Evolutionary conservation across 495 filamentous ascomycete species (phyloP).

Genomic region (Penicillium odoratum): DNA sequence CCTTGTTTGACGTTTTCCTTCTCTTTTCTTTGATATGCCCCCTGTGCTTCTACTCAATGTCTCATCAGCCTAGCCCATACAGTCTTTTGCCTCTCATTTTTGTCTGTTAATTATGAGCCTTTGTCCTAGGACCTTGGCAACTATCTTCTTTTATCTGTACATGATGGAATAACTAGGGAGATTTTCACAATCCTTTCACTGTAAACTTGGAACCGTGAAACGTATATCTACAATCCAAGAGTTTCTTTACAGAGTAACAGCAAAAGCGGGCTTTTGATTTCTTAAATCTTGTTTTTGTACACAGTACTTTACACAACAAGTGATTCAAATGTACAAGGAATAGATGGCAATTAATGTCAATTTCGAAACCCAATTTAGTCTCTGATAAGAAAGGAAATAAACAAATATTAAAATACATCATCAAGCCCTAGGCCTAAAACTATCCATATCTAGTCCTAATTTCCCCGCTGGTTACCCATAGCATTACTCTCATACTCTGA

Average conservation of each 20-base stretch:
- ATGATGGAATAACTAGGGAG: conserved; percentile 30
- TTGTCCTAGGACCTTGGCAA: conserved; percentile 8
- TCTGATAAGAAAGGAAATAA: not conserved
- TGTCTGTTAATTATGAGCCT: conserved; percentile 17
- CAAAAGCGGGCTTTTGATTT: not conserved
- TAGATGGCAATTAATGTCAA: not conserved
- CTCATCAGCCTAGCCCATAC: conserved; percentile 24
- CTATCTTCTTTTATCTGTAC: conserved; percentile 26
- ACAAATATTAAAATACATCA: not conserved
- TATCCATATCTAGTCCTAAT: not conserved
- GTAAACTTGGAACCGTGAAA: not conserved
- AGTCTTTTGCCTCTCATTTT: conserved; percentile 23
- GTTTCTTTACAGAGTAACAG: not conserved
- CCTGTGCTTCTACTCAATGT: conserved; percentile 21
- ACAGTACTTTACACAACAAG: too few species aligned
- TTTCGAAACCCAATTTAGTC: not conserved
- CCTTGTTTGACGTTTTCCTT: conserved; percentile 21
- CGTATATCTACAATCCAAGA: not conserved
- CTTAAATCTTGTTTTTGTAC: too few species aligned
- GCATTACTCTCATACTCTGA: conserved; percentile 16
- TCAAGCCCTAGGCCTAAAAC: not conserved
- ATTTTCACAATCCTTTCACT: not conserved
- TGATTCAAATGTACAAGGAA: too few species aligned
- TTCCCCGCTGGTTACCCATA: conserved; percentile 14
- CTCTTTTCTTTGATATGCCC: conserved; percentile 8